Evolutionary conservation across 2,329 filamentous ascomycete species (phyloP).

Genomic region (Penicillium vulpinum): DNA sequence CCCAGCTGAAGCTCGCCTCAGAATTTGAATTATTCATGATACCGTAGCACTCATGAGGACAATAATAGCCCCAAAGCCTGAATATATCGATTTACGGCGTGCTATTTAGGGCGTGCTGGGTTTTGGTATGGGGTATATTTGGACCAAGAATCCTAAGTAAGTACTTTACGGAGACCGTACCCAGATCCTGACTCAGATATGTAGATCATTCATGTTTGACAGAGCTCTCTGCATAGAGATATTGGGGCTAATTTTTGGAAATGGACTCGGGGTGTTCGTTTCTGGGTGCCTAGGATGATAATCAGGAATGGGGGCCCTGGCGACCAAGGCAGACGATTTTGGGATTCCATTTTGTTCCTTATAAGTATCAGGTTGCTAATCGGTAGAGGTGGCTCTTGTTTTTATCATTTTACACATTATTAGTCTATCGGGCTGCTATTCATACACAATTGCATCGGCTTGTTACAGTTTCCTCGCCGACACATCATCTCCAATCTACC

Average conservation of each 20-base stretch:
- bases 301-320: background rate
- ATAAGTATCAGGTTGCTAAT: background rate
- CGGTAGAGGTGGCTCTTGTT: background rate
- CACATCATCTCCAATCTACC: background rate
- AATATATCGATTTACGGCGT: background rate
- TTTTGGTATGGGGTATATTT: background rate
- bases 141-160: background rate
- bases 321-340: slow-evolving; percentile 14
- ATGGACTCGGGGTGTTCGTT: background rate
- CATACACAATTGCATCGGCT: slow-evolving; percentile 1
- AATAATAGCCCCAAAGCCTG: background rate
- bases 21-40: background rate
- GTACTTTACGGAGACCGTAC: background rate
- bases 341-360: background rate
- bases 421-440: slow-evolving; percentile 2
- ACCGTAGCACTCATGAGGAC: slow-evolving; percentile 3
- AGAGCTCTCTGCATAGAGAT: slow-evolving; percentile 2
- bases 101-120: background rate
- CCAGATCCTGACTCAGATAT: slow-evolving; percentile 18
- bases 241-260: background rate
- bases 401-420: background rate
- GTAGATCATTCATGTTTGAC: slow-evolving; percentile 17
- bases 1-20: slow-evolving; percentile 6
- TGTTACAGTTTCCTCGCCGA: background rate
- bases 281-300: slow-evolving; percentile 8